Percentiles rank a stretch among this genome's conserved stretches.
Conservation (phyloP, 2,329 filamentous ascomycete genomes). For the Diaporthe longicolla region DNA sequence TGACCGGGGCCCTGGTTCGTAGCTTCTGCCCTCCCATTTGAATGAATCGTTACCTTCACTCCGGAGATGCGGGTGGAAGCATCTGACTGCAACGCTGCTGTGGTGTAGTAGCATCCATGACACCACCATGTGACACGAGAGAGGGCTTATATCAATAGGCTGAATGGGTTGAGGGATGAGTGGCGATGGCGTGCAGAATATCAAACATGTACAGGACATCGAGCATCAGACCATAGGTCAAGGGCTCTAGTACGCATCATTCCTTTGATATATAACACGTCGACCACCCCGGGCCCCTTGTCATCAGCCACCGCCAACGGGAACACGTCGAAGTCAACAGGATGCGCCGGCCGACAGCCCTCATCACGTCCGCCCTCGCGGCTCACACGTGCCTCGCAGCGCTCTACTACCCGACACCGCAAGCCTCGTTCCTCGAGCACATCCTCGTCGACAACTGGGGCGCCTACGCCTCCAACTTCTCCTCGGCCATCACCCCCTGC, state of each 20-base stretch:
- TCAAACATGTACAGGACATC: too few relatives aligned
- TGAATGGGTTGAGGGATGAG: too few relatives aligned
- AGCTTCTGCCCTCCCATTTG: background rate
- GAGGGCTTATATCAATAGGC: background rate
- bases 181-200: background rate
- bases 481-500: slow-evolving; percentile 30
- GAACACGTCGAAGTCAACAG: background rate
- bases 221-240: too few relatives aligned
- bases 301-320: too few relatives aligned
- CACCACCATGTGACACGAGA: background rate
- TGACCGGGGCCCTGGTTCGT: slow-evolving; percentile 7
- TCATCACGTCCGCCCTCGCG: background rate
- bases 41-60: background rate
- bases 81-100: background rate
- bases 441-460: slow-evolving; percentile 34
- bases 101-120: background rate
- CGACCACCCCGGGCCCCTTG: too few relatives aligned
- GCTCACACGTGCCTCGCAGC: background rate
- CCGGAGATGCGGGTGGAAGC: background rate
- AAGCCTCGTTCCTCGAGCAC: slow-evolving; percentile 19
- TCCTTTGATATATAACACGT: too few relatives aligned
- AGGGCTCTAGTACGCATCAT: too few relatives aligned
- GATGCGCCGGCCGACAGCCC: background rate
- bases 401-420: background rate
- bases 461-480: slow-evolving; percentile 31